Evolutionary conservation across 768 basidiomycete genomes (phyloP).

Genomic region (Termitomyces sp.): DNA sequence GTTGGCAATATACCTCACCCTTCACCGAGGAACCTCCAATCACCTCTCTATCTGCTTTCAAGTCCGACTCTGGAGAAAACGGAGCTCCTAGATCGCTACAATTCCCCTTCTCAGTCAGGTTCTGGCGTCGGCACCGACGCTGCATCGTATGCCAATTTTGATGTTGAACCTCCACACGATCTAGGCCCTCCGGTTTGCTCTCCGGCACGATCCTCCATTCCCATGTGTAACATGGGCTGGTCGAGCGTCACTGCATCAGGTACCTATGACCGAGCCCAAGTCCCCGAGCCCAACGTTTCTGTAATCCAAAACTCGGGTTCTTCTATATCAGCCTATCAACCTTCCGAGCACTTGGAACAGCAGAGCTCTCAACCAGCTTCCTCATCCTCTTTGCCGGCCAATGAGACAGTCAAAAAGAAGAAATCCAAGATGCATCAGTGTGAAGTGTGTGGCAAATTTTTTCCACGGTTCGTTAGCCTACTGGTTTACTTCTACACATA

Average conservation of each 20-base stretch:
- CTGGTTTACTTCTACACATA: neutral
- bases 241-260: constrained; percentile 8
- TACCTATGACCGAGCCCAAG: constrained; percentile 7
- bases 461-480: constrained; percentile 38
- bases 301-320: constrained; percentile 8
- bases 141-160: constrained; percentile 4
- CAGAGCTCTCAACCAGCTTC: constrained; percentile 1
- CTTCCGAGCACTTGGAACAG: constrained; percentile 1
- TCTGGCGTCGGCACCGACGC: neutral
- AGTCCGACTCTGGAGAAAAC: constrained; percentile 1
- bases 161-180: constrained; percentile 1
- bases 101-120: neutral
- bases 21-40: neutral
- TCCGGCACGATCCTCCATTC: constrained; percentile 30
- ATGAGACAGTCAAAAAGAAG: constrained; percentile 32
- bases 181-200: neutral
- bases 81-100: neutral
- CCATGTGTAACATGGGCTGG: constrained; percentile 31
- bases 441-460: constrained; percentile 45
- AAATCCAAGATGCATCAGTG: constrained; percentile 57
- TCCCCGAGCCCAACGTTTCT: neutral
- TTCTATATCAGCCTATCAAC: neutral
- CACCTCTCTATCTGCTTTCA: neutral
- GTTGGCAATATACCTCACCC: neutral
- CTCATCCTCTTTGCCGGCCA: constrained; percentile 3